A percentile compares a stretch with the other conserved stretches of the same genome.
phyloP scores from a whole-genome alignment of 78 protist species.

The Blattamonas nauphoetae region DNA sequence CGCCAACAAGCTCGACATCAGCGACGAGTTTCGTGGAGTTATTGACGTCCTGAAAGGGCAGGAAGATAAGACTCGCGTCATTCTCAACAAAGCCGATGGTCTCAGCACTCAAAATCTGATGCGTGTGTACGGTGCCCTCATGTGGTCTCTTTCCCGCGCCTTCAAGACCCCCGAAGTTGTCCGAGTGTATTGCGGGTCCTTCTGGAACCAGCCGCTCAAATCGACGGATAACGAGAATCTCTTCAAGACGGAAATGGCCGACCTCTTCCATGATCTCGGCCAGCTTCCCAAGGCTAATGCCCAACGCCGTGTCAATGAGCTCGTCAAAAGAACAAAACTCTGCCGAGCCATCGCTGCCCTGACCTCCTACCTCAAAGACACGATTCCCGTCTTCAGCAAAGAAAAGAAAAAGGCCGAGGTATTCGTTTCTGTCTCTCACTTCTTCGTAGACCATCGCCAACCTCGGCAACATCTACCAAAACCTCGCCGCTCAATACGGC shows the following conservation, averaged over 20 bases:
- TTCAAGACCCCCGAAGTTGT: conserved; percentile 62
- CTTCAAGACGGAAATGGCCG: conserved; percentile 19
- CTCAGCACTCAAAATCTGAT: conserved; percentile 66
- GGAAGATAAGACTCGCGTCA: conserved; percentile 72
- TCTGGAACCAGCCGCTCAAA: conserved; percentile 62
- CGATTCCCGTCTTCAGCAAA: conserved; percentile 68
- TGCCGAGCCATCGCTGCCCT: conserved; percentile 10
- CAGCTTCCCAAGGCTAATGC: conserved; percentile 45
- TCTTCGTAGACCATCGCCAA: conserved; percentile 30
- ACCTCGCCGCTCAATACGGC: background rate
- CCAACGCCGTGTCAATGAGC: conserved; percentile 51
- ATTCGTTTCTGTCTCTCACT: background rate
- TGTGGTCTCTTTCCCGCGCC: conserved; percentile 71
- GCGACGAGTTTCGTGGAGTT: conserved; percentile 58
- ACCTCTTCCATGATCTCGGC: conserved; percentile 48
- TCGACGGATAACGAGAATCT: background rate
- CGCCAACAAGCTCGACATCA: conserved; percentile 78
- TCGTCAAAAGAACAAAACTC: conserved; percentile 45
- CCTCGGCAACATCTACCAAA: conserved; percentile 21
- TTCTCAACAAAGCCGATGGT: conserved; percentile 74
- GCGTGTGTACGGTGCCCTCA: conserved; percentile 82
- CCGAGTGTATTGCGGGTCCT: conserved; percentile 76
- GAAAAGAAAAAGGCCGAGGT: conserved; percentile 47
- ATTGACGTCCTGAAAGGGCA: conserved; percentile 53
- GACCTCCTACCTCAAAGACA: conserved; percentile 21